Evolutionary conservation across 2,329 filamentous ascomycete species (phyloP), one percentile per base, ranked within the genome.

Genomic region (Teratosphaeria nubilosa): DNA sequence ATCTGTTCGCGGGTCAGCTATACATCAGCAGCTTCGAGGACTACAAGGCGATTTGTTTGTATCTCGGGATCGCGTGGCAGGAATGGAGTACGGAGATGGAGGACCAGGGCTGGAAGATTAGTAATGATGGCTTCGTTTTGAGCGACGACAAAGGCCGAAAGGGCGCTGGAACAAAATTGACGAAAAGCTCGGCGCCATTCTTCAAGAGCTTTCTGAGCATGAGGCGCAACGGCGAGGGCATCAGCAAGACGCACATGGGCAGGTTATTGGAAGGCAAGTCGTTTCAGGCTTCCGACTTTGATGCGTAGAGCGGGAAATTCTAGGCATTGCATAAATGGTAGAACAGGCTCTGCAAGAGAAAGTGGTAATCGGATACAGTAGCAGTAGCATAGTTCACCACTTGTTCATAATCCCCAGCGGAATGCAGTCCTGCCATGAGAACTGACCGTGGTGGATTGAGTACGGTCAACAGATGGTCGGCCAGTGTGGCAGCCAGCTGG

Each of bases 1-100:
- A 86, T 51, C 70, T 90, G 0, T 89, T 90, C 57, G 76, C 87
- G 0, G 87, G 86, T 0, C 84, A 87, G 57, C 74, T 89, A 0
- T 90, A 89, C 63, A 73, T 89, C 9, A 69, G 67, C 0, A 77
- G 75, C 0, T 81, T 76, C 51, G 59, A 72, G 0, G 79, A 87
- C 56, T 90, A 89, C 60, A 16, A 13, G 34, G 11, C 11, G 34
- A 37, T 13, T 37, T 37, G 3, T 16, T 3, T 13, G 11, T 37
- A 37, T 37, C 34, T 37, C 11, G 34, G 34, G 11, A 37, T 37
- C 11, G 34, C 6, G 6, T 37, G 11, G 16, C 34, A 37, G 11
- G 34, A 37, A 16, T 37, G 34, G 34, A 37, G 34, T 16, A 37
- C 3, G 11, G 27, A 58, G 16, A 11, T 41, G 11, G 24, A 56